Percentiles rank a stretch among this genome's conserved stretches.
Evolutionary conservation across 352 stramenopile genomes (phyloP).

Genomic region (Phytophthora melonis): DNA sequence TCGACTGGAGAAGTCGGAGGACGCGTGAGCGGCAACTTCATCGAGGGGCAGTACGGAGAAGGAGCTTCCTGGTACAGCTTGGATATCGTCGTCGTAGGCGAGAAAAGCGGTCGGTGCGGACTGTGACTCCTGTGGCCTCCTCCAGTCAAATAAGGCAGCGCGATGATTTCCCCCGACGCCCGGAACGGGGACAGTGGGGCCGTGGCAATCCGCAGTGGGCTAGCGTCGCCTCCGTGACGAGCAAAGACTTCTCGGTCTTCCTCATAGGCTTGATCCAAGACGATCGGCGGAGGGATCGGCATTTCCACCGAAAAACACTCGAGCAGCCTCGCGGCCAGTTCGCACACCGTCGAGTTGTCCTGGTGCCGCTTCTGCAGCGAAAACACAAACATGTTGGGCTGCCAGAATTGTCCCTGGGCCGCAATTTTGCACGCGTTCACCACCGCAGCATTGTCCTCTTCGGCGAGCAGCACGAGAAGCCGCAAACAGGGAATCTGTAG

Average conservation of each 20-base stretch:
- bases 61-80: slow-evolving; percentile 55
- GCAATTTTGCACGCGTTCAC: slow-evolving; percentile 69
- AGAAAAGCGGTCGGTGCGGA: slow-evolving; percentile 43
- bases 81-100: slow-evolving; percentile 71
- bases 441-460: slow-evolving; percentile 58
- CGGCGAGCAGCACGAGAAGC: slow-evolving; percentile 64
- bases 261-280: slow-evolving; percentile 37
- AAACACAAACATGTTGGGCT: slow-evolving; percentile 86
- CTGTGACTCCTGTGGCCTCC: slow-evolving; percentile 20
- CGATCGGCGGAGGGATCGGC: slow-evolving; percentile 65
- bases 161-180: slow-evolving; percentile 23
- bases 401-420: slow-evolving; percentile 72
- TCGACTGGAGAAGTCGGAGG: slow-evolving; percentile 56
- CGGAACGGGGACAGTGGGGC: slow-evolving; percentile 10
- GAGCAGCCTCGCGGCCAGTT: slow-evolving; percentile 54
- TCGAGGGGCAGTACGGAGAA: slow-evolving; percentile 59
- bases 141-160: slow-evolving; percentile 46
- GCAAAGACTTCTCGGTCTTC: neutral
- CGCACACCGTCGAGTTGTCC: slow-evolving; percentile 54
- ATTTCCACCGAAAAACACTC: slow-evolving; percentile 57
- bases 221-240: slow-evolving; percentile 1
- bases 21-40: slow-evolving; percentile 53
- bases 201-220: slow-evolving; percentile 7
- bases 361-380: slow-evolving; percentile 77
- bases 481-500: slow-evolving; percentile 62